Evolutionary conservation across 805 yeast species (phyloP).

Genomic region (Sungouiozyma ichnusensis): DNA sequence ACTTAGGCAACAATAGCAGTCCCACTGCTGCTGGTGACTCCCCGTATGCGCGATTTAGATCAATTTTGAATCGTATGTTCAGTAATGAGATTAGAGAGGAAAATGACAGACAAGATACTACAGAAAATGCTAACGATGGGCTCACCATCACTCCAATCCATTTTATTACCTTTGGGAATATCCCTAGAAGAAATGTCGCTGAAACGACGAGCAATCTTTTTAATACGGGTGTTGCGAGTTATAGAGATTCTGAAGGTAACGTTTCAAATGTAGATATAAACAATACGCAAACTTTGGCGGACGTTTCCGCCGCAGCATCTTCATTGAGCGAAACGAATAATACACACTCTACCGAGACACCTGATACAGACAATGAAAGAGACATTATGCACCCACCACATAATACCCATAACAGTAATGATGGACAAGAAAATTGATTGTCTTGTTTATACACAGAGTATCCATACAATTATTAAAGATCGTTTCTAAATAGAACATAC

Average conservation of each 20-base stretch:
- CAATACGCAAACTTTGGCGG: slow-evolving; percentile 2
- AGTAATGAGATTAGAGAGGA: slow-evolving; percentile 1
- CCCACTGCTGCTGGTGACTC: slow-evolving; percentile 2
- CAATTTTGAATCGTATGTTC: slow-evolving; percentile 16
- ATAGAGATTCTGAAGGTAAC: slow-evolving; percentile 20
- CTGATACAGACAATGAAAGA: not conserved
- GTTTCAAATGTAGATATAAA: slow-evolving; percentile 17
- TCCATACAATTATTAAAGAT: not conserved
- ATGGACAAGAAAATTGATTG: not conserved
- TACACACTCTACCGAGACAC: not conserved
- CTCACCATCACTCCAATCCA: not conserved
- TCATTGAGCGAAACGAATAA: not conserved
- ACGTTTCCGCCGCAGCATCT: not conserved
- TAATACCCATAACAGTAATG: not conserved
- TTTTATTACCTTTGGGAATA: not conserved
- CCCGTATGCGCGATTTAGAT: slow-evolving; percentile 18
- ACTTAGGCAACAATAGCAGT: too few species aligned
- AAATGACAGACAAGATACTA: slow-evolving; percentile 1
- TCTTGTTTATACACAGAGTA: not conserved
- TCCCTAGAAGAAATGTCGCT: not conserved
- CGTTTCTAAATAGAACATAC: not conserved
- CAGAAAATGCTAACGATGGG: not conserved
- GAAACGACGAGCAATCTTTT: slow-evolving; percentile 5
- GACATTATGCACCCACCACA: too few species aligned
- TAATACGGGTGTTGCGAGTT: slow-evolving; percentile 27